Evolutionary conservation across 768 basidiomycete species (phyloP), one percentile per base, ranked within the genome.

Genomic region (Suillus lakei): DNA sequence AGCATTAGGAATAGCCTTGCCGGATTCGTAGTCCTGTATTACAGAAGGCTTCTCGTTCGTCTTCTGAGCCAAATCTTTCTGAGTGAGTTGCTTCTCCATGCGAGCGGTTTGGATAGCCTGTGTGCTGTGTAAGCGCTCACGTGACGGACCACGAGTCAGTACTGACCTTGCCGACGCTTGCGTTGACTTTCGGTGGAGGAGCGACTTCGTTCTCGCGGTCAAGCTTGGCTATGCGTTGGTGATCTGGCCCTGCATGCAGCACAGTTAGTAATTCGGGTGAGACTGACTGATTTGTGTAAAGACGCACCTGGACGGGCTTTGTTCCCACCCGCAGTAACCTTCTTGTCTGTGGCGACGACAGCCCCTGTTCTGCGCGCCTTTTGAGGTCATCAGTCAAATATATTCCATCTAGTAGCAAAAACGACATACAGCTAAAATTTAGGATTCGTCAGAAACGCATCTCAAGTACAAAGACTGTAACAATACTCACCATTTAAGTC

Each of bases 191-290:
- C 61, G 91, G 70, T 55, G 96, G 96, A 8, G 96, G 95, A 10
- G 95, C 94, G 28, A 97, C 95, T 73, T 97, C 96, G 76, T 98
- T 96, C 71, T 98, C 95, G 51, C 93, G 88, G 78, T 96, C 96
- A 50, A 98, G 89, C 74, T 96, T 96, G 30, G 92, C 95, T 74
- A 96, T 96, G 63, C 88, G 88, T 74, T 95, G 93, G 80, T 97
- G 95, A 79, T 98, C 96, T 68, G 93, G 92, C 41, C 92, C 94
- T 96, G 65, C 18, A 21, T 7, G 13, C 7, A 41, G 68, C 26
- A 68, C 30, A 2, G 44, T 58, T 28, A 15, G 16, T 6, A 1
- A 59, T 26, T 23, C 41, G 43, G 38, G 46, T 44, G 62, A 36
- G 26, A 44, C 13, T 16, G 38, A 26, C 13, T 54, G 1, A 23